Percentiles rank a stretch among this genome's conserved stretches.
Evolutionary conservation across 441 rosid genomes (phyloP).

Genomic region (Euphorbia schlechtendalii): DNA sequence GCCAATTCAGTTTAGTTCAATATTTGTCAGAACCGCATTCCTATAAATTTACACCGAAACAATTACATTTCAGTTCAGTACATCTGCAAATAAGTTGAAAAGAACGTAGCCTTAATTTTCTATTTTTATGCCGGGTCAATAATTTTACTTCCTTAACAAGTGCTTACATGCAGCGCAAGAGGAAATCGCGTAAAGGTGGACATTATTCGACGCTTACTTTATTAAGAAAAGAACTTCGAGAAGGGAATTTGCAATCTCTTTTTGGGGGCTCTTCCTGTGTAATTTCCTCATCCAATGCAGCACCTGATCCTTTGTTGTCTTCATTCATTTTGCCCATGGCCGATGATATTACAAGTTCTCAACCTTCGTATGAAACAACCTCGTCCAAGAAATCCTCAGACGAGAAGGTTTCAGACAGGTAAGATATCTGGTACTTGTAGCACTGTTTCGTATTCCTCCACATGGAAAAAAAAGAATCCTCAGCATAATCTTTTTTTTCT

Average conservation of each 20-base stretch:
- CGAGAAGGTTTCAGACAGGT: conserved; percentile 49
- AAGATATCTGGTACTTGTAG: conserved; percentile 12
- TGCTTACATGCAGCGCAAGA: conserved; percentile 62
- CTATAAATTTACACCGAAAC: too few relatives aligned
- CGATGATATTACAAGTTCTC: conserved; percentile 42
- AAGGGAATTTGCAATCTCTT: conserved; percentile 59
- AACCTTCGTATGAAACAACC: conserved; percentile 38
- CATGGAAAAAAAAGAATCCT: too few relatives aligned
- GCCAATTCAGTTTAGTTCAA: too few relatives aligned
- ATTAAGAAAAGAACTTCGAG: conserved; percentile 59
- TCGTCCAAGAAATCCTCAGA: conserved; percentile 41
- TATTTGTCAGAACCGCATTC: too few relatives aligned
- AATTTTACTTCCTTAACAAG: conserved; percentile 63
- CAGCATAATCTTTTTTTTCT: too few relatives aligned
- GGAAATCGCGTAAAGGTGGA: conserved; percentile 66
- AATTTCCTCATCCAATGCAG: conserved; percentile 45
- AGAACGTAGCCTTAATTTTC: too few relatives aligned
- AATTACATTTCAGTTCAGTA: too few relatives aligned
- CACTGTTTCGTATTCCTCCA: not conserved
- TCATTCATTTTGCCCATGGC: conserved; percentile 66
- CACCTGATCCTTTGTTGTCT: conserved; percentile 65
- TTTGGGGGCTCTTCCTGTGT: conserved; percentile 46
- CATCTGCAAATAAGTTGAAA: too few relatives aligned
- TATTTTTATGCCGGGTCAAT: conserved; percentile 14
- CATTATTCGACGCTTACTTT: conserved; percentile 48